Percentiles rank a stretch among this genome's conserved stretches.
These are phyloP conservation scores for Tarenaya hassleriana DNA, from an alignment of 345 rosid genomes.

Conservation along the genomic window DNA sequence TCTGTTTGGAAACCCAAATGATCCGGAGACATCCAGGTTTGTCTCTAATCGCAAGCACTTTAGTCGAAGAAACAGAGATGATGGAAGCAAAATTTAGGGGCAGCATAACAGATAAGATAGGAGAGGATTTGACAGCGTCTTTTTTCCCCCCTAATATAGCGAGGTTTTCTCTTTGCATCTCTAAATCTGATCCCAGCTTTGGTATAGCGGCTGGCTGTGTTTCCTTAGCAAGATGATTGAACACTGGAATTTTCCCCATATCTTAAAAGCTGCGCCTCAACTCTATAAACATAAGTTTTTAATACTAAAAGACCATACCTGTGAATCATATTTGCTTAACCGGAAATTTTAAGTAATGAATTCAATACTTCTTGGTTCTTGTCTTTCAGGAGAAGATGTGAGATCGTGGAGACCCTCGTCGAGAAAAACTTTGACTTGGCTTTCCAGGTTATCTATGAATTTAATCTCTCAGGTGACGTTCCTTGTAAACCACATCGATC, in stretches of 20 bases:
- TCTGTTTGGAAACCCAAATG: conserved; percentile 95
- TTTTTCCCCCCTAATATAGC: too few relatives aligned
- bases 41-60: conserved; percentile 15
- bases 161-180: not conserved
- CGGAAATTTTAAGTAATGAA: conserved; percentile 1
- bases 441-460: conserved; percentile 79
- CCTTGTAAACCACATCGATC: not conserved
- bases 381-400: conserved; percentile 71
- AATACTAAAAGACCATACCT: conserved; percentile 4
- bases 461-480: conserved; percentile 75
- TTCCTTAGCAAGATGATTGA: conserved; percentile 6
- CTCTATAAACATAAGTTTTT: not conserved
- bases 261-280: conserved; percentile 7
- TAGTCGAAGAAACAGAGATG: too few relatives aligned
- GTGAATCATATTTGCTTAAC: conserved; percentile 5
- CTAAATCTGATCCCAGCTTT: conserved; percentile 8
- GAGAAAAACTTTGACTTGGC: conserved; percentile 95
- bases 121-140: too few relatives aligned
- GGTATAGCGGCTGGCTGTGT: not conserved
- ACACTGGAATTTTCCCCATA: not conserved
- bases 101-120: too few relatives aligned
- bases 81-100: too few relatives aligned
- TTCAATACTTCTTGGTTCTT: conserved; percentile 24
- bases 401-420: conserved; percentile 79
- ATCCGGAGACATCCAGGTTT: conserved; percentile 88